These are phyloP conservation scores for Ophiocordyceps unilateralis DNA, from an alignment of 2,329 filamentous ascomycete species.

Conservation along the genomic window DNA sequence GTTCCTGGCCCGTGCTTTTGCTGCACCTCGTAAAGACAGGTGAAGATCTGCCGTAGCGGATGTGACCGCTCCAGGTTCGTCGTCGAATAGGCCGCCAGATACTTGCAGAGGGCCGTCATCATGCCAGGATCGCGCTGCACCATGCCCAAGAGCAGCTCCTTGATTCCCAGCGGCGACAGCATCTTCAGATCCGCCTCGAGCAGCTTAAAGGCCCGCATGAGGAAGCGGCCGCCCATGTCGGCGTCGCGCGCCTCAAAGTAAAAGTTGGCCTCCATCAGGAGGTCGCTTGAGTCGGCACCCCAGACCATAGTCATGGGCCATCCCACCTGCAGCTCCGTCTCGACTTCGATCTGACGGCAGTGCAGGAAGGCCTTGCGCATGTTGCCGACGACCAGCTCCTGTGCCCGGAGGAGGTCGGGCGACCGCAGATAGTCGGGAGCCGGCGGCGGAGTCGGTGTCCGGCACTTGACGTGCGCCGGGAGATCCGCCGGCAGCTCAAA, in stretches of 20 bases:
- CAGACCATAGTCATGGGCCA: constrained; percentile 25
- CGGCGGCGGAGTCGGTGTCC: constrained; percentile 26
- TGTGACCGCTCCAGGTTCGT: constrained; percentile 25
- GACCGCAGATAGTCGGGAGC: constrained; percentile 23
- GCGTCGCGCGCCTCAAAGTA: constrained; percentile 22
- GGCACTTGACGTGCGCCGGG: constrained; percentile 24
- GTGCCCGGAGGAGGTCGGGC: constrained; percentile 24
- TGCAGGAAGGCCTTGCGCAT: constrained; percentile 26
- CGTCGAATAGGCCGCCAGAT: constrained; percentile 23
- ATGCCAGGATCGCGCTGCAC: constrained; percentile 24
- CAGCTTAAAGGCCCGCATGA: constrained; percentile 25
- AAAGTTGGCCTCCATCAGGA: constrained; percentile 25
- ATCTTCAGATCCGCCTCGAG: constrained; percentile 24
- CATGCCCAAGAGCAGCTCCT: constrained; percentile 25
- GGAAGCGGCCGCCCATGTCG: constrained; percentile 20
- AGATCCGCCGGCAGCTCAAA: constrained; percentile 24
- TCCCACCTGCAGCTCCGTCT: constrained; percentile 18
- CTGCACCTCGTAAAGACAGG: constrained; percentile 24
- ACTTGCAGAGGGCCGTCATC: constrained; percentile 28
- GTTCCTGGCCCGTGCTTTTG: constrained; percentile 25
- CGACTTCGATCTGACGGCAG: constrained; percentile 23
- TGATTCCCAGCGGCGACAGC: constrained; percentile 24
- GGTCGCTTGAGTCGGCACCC: constrained; percentile 25
- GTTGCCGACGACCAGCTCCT: constrained; percentile 25
- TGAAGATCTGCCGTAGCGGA: constrained; percentile 24